These are phyloP conservation scores for Hortaea sp. DNA, from an alignment of 2,329 filamentous ascomycete genomes.

Conservation along the genomic window DNA sequence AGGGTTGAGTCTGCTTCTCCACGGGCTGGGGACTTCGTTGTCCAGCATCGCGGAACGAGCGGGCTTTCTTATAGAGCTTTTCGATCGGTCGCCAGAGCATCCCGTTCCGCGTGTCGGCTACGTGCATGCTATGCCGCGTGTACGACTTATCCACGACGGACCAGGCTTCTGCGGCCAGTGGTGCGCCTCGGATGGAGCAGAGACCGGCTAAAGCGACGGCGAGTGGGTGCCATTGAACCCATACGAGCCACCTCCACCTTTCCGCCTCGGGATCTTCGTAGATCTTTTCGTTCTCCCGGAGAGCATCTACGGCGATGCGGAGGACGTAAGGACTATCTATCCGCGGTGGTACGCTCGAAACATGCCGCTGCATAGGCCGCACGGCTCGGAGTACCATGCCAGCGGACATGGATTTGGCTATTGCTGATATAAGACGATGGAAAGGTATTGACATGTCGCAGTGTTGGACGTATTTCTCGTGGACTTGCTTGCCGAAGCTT, in stretches of 20 bases:
- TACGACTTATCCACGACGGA: slow-evolving; percentile 37
- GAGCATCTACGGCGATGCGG: slow-evolving; percentile 33
- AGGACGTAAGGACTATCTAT: slow-evolving; percentile 24
- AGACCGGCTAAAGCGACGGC: slow-evolving; percentile 45
- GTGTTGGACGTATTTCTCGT: slow-evolving; percentile 17
- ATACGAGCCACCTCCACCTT: slow-evolving; percentile 41
- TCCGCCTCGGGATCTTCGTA: slow-evolving; percentile 27
- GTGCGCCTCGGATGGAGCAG: slow-evolving; percentile 38
- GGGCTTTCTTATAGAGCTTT: slow-evolving; percentile 43
- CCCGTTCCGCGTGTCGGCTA: slow-evolving; percentile 43
- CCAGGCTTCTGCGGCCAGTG: slow-evolving; percentile 43
- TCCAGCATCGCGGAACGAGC: slow-evolving; percentile 16
- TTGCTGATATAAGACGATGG: slow-evolving; percentile 13
- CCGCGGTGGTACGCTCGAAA: slow-evolving; percentile 15
- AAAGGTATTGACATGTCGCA: slow-evolving; percentile 14
- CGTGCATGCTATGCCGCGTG: slow-evolving; percentile 32
- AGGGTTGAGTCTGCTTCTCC: too few species aligned
- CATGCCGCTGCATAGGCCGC: slow-evolving; percentile 17
- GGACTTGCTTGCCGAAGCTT: slow-evolving; percentile 11
- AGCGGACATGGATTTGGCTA: slow-evolving; percentile 16
- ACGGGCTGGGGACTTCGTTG: too few species aligned
- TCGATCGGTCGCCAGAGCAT: slow-evolving; percentile 46
- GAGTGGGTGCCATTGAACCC: slow-evolving; percentile 47
- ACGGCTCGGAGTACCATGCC: slow-evolving; percentile 21
- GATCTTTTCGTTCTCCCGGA: slow-evolving; percentile 32